Evolutionary conservation across 805 yeast species (phyloP).

Genomic region (Kodamaea kaohsiungensis): DNA sequence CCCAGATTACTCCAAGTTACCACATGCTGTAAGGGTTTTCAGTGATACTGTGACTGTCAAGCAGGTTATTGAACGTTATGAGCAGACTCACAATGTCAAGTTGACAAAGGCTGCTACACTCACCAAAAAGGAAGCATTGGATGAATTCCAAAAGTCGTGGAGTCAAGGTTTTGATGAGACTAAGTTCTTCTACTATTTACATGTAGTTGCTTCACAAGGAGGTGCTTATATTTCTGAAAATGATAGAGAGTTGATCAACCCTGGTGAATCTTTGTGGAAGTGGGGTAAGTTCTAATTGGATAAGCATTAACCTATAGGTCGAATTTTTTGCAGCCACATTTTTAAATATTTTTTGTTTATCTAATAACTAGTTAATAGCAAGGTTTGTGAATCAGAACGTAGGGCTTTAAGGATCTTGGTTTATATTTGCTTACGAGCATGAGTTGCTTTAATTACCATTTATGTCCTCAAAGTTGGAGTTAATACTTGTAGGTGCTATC

Average conservation of each 20-base stretch:
- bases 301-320: background rate
- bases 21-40: conserved; percentile 44
- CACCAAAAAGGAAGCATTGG: conserved; percentile 25
- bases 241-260: conserved; percentile 47
- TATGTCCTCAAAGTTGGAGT: too few species aligned
- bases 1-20: conserved; percentile 37
- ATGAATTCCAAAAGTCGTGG: conserved; percentile 29
- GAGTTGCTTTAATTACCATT: too few species aligned
- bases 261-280: conserved; percentile 43
- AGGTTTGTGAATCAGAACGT: too few species aligned
- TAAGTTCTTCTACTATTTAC: conserved; percentile 41
- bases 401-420: too few species aligned
- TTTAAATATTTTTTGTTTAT: too few species aligned
- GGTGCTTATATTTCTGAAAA: conserved; percentile 31
- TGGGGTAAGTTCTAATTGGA: conserved; percentile 31
- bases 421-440: too few species aligned
- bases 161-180: conserved; percentile 27
- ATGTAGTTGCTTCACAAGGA: conserved; percentile 35
- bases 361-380: too few species aligned
- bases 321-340: background rate
- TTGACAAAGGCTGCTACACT: conserved; percentile 12
- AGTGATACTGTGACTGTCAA: conserved; percentile 42
- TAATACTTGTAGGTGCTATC: too few species aligned
- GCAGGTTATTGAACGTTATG: conserved; percentile 42
- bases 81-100: conserved; percentile 35